phyloP scores from a whole-genome alignment of 2,329 filamentous ascomycete species.

The Aspergillus thermomutatus region DNA sequence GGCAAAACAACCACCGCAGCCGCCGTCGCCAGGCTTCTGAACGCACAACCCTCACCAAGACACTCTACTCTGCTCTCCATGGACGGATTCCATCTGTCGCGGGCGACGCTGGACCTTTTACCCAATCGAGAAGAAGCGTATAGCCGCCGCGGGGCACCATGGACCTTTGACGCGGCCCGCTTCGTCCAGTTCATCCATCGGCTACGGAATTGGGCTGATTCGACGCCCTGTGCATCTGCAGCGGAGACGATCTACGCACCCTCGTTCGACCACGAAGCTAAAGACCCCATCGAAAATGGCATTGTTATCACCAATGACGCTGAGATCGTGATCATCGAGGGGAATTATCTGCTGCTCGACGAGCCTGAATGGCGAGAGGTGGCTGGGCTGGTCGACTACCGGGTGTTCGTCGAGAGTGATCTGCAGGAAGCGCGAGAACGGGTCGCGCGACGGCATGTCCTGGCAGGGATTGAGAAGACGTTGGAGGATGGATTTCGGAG shows the following conservation, averaged over 20 bases:
- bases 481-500: slow-evolving; percentile 34
- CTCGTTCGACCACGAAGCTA: slow-evolving; percentile 34
- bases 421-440: slow-evolving; percentile 33
- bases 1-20: slow-evolving; percentile 34
- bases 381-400: slow-evolving; percentile 37
- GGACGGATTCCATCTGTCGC: slow-evolving; percentile 39
- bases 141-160: slow-evolving; percentile 35
- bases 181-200: slow-evolving; percentile 27
- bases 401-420: slow-evolving; percentile 42
- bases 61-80: slow-evolving; percentile 29
- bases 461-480: slow-evolving; percentile 40
- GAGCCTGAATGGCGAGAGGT: slow-evolving; percentile 33
- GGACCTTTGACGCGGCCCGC: slow-evolving; percentile 33
- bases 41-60: slow-evolving; percentile 3
- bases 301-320: slow-evolving; percentile 22
- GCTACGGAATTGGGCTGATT: slow-evolving; percentile 25
- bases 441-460: slow-evolving; percentile 39
- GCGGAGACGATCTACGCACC: slow-evolving; percentile 25
- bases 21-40: slow-evolving; percentile 25
- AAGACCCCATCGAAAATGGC: slow-evolving; percentile 31
- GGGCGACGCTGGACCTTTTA: slow-evolving; percentile 26
- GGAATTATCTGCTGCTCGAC: slow-evolving; percentile 26
- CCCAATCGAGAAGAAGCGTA: slow-evolving; percentile 33
- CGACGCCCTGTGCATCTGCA: slow-evolving; percentile 7
- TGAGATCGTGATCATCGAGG: slow-evolving; percentile 22